Evolutionary conservation across 495 filamentous ascomycete genomes (phyloP), one percentile per base, ranked within the genome.

Genomic region (Wilcoxina mikolae): DNA sequence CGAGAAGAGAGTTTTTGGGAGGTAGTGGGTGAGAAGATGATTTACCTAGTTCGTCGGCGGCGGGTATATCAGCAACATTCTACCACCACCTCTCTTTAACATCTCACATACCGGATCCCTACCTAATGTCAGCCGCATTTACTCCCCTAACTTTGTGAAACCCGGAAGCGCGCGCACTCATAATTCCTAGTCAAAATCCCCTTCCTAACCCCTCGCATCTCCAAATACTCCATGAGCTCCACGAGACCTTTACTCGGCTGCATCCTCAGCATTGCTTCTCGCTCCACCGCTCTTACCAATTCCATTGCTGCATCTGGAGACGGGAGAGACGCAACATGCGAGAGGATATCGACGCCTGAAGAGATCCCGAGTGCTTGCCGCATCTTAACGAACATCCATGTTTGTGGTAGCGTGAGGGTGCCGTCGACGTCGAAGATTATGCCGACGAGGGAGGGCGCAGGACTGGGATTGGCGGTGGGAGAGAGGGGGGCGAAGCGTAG

Each of bases 391-490:
- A 95, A 95, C 91, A 98, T 95, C 74, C 93, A 87, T 60, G 82
- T 87, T 72, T 95, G 91, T 0, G 89, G 91, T 1, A 38, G 15
- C 2, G 51, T 54, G 46, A 96, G 67, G 20, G 90, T 96, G 4
- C 90, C 90, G 68, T 96, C 90, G 28, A 96, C 84, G 71, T 96
- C 90, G 68, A 96, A 96, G 27, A 95, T 79, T 4, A 96, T 76
- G 1, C 90, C 90, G 59, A 81, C 78, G 47, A 96, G 68, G 48
- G 68, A 73, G 33, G 82, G 82, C 10, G 71, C 71, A n/a, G n/a
- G n/a, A n/a, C n/a, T 29, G 24, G 24, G 25, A 18, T 18, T 20
- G 7, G 9, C 17, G 39, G 7, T 20, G 39, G 9, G 7, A 20
- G 4, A 18, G 9, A 43, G 39, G 7, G 39, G 39, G 7, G 20